Base-by-base conservation (phyloP, 495 filamentous ascomycete species). In the Penicillium canescens region DNA sequence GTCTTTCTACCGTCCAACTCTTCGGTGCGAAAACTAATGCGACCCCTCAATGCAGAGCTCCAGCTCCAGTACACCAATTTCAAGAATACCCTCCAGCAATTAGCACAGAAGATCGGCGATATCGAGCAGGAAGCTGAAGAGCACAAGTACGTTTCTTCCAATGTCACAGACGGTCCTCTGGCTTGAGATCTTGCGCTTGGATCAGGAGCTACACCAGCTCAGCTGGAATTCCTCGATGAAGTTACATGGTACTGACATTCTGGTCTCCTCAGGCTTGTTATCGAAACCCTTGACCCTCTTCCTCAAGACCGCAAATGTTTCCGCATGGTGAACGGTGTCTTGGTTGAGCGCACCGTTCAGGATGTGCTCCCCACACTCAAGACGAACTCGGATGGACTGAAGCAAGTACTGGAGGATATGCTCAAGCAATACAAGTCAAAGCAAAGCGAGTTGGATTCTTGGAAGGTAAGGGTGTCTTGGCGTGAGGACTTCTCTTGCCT, bases 91-190 rank as follows among this genome's bases (percentile, higher is more conserved):
- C 84, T 98, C 46, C 93, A 98, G 76, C 86, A 92, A 60, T 80
- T 98, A 57, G 95, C 94, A 13, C 85, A 90, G 64, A 98, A 96
- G 75, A 96, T 98, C 57, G 94, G 94, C 7, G 92, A 97, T 66
- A 88, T 98, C 46, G 94, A 98, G 73, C 90, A 95, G 66, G 94
- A 98, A 63, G 85, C 90, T 23, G 94, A 98, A 70, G 94, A 98
- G 69, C 94, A 98, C 77, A 98, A 94, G 94, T 98, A 72, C 72
- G 88, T 78, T 16, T 7, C 1, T 35, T 14, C 0, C n/a, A 13
- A 10, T 3, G 3, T 16, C 10, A 33, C 46, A 14, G 18, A 18
- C 8, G 34, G 34, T 43, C 4, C 28, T 12, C 42, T 7, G 4
- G 28, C 24, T 31, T 12, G 36, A 3, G 16, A 24, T 34, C 20